Evolutionary conservation across 768 basidiomycete species (phyloP), one percentile per base, ranked within the genome.

Genomic region (Rhizopogon rudus): DNA sequence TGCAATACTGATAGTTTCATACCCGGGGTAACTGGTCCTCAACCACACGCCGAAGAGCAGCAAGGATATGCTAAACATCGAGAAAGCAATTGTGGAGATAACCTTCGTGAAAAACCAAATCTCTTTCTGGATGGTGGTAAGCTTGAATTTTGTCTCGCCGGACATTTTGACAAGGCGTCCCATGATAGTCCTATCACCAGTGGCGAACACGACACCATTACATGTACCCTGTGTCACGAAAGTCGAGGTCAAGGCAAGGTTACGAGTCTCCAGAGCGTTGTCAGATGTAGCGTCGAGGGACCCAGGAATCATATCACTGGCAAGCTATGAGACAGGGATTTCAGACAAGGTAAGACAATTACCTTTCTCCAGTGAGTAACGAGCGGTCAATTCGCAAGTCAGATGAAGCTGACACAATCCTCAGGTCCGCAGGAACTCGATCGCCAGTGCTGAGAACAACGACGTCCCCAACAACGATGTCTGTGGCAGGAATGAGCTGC

Each of bases 391-490:
- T 73, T 33, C 74, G 73, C 54, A 82, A 67, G 57, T 83, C 82
- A 5, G 75, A 73, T 1, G 80, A 78, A 56, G 75, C 75, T 12
- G 78, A 65, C 40, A 83, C 74, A 8, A 86, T 71, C 25, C 83
- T 76, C 29, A 84, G 68, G 60, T 86, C 84, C 0, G 83, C 81
- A 6, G 83, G 83, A 5, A 84, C 73, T 10, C 83, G 75, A 58
- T 84, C 80, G 16, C 82, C 82, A 2, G 81, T 76, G 31, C 71
- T 64, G 61, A 83, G 80, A 3, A 73, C 72, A 52, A 83, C 73
- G 35, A 83, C 66, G 59, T 83, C 82, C 10, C 82, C 82, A 0
- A 81, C 81, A 1, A 86, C 75, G 29, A 86, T 75, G 45, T 83
- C 77, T 40, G 77, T 77, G 29, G 83, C 81, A 17, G 72, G 69